Percentiles rank a stretch among this genome's conserved stretches.
phyloP scores from a whole-genome alignment of 768 basidiomycete genomes.

The Calvatia gigantea region DNA sequence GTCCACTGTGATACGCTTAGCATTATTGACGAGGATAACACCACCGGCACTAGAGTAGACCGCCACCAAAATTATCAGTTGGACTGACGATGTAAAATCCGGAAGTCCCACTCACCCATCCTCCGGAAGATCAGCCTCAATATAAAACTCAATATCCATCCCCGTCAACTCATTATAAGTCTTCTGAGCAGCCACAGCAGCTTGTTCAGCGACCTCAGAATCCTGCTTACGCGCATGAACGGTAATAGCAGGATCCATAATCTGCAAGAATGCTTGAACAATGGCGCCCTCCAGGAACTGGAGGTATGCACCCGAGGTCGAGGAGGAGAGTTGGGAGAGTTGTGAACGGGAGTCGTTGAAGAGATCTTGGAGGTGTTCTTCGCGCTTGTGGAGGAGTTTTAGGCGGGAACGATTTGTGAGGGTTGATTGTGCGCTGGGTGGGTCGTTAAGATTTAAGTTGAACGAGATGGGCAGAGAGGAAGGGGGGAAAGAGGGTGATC shows the following conservation, averaged over 20 bases:
- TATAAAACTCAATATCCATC: constrained; percentile 49
- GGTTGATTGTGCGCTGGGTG: constrained; percentile 85
- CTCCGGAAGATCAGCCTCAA: constrained; percentile 60
- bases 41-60: constrained; percentile 74
- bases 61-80: too few species aligned
- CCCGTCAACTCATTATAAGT: constrained; percentile 81
- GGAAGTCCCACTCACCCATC: constrained; percentile 72
- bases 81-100: too few species aligned
- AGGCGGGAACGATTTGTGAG: constrained; percentile 96
- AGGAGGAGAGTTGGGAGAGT: constrained; percentile 39
- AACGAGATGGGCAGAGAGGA: constrained; percentile 2
- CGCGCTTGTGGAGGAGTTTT: constrained; percentile 82
- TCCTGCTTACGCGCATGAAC: constrained; percentile 72
- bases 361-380: constrained; percentile 88
- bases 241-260: constrained; percentile 72
- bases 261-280: constrained; percentile 78
- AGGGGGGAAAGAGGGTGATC: constrained; percentile 20
- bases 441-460: not conserved
- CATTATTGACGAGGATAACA: constrained; percentile 68
- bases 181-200: constrained; percentile 58
- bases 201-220: constrained; percentile 52
- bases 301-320: constrained; percentile 63
- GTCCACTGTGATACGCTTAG: constrained; percentile 81
- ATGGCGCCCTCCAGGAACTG: constrained; percentile 84
- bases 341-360: constrained; percentile 63